Evolutionary conservation across 2,329 filamentous ascomycete species (phyloP).

Genomic region (Capronia americana): DNA sequence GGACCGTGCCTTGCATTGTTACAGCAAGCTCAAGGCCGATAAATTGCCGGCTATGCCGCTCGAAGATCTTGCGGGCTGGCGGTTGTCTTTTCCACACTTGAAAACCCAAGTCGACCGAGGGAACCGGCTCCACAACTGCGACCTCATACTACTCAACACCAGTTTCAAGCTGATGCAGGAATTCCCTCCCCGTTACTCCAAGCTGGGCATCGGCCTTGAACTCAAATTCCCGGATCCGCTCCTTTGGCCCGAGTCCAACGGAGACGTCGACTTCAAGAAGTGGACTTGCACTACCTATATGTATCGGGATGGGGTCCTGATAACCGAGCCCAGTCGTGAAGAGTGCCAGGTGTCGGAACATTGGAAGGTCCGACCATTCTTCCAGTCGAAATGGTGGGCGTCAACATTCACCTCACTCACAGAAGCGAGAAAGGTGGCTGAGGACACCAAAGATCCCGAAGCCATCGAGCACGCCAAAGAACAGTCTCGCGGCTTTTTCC

Average conservation of each 20-base stretch:
- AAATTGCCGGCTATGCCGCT: constrained; percentile 48
- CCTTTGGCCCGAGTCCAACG: constrained; percentile 40
- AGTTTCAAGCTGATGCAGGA: constrained; percentile 53
- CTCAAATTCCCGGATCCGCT: constrained; percentile 50
- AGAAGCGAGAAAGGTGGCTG: constrained; percentile 48
- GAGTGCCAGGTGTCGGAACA: constrained; percentile 35
- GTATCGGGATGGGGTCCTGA: constrained; percentile 47
- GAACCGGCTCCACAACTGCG: constrained; percentile 47
- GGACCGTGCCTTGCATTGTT: constrained; percentile 52
- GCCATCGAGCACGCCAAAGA: constrained; percentile 45
- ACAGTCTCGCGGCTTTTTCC: constrained; percentile 47
- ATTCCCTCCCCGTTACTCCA: constrained; percentile 51
- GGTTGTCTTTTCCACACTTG: constrained; percentile 50
- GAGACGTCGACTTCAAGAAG: constrained; percentile 45
- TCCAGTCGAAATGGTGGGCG: constrained; percentile 56
- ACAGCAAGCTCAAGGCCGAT: constrained; percentile 52
- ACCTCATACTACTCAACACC: constrained; percentile 53
- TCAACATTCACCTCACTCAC: constrained; percentile 51
- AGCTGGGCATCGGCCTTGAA: constrained; percentile 51
- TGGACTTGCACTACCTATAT: constrained; percentile 54
- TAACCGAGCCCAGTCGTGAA: constrained; percentile 42
- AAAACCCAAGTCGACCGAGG: constrained; percentile 45
- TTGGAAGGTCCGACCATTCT: constrained; percentile 51
- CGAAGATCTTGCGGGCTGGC: constrained; percentile 51
- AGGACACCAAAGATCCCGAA: constrained; percentile 45